phyloP scores from a whole-genome alignment of 805 yeast species.

The Spathaspora girioi region DNA sequence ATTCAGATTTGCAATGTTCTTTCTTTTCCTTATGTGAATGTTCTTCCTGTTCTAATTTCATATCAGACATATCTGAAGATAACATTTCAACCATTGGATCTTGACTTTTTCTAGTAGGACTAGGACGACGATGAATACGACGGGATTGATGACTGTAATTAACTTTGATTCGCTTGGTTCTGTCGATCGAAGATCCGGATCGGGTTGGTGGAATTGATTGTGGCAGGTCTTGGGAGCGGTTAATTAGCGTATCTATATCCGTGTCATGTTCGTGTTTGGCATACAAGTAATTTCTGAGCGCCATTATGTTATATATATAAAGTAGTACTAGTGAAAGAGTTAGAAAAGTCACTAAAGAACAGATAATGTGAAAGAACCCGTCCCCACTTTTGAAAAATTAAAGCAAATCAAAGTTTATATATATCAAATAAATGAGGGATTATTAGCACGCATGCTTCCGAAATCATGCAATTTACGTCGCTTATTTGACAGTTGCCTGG shows the following conservation, averaged over 20 bases:
- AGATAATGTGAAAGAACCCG: no score
- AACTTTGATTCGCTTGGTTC: not conserved
- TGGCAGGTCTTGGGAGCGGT: not conserved
- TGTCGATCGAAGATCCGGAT: not conserved
- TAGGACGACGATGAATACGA: not conserved
- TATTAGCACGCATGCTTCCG: no score
- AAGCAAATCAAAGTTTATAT: no score
- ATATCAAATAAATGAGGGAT: no score
- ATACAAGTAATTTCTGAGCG: slow-evolving; percentile 39
- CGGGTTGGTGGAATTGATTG: not conserved
- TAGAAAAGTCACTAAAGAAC: no score
- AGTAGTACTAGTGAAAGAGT: no score
- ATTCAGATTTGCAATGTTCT: not conserved
- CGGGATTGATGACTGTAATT: not conserved
- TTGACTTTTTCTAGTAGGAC: not conserved
- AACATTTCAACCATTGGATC: not conserved
- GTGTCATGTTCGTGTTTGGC: slow-evolving; percentile 28
- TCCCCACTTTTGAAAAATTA: no score
- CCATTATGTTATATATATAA: slow-evolving; percentile 31
- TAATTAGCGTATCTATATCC: slow-evolving; percentile 3
- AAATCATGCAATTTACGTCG: no score
- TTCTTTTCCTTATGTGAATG: not conserved
- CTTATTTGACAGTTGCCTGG: no score
- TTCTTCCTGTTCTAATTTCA: not conserved
- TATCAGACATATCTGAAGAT: not conserved